Conservation (phyloP, 805 yeast species). For the Nakazawaea ishiwadae region DNA sequence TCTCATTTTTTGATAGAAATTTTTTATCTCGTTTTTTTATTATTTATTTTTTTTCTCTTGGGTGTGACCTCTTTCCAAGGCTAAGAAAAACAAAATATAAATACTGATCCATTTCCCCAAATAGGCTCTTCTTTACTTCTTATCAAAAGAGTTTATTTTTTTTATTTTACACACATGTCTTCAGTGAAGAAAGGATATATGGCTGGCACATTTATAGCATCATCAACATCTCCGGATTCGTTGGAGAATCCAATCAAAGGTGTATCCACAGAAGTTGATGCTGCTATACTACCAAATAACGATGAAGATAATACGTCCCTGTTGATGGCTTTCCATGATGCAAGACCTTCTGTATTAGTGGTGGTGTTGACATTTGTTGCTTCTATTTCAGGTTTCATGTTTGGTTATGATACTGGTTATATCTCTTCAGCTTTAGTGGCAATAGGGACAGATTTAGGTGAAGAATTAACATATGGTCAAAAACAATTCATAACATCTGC, state of each 20-base stretch:
- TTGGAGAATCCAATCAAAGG: background rate
- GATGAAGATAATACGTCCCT: slow-evolving; percentile 48
- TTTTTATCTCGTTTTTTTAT: too few species aligned
- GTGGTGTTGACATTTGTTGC: slow-evolving; percentile 67
- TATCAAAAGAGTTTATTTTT: too few species aligned
- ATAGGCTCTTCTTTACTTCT: too few species aligned
- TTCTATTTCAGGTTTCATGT: slow-evolving; percentile 92
- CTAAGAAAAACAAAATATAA: too few species aligned
- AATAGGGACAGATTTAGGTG: slow-evolving; percentile 71
- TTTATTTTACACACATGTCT: background rate
- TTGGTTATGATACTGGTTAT: slow-evolving; percentile 97
- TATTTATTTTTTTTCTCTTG: too few species aligned
- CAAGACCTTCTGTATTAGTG: slow-evolving; percentile 59
- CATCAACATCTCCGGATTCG: slow-evolving; percentile 1
- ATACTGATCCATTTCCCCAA: too few species aligned
- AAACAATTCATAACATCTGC: slow-evolving; percentile 92
- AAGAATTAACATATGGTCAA: slow-evolving; percentile 63
- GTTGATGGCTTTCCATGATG: slow-evolving; percentile 41
- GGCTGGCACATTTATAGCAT: slow-evolving; percentile 7
- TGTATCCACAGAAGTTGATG: slow-evolving; percentile 8
- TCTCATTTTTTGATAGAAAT: too few species aligned
- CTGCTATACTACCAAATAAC: slow-evolving; percentile 28
- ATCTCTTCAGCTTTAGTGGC: slow-evolving; percentile 90
- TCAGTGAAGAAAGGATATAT: slow-evolving; percentile 5
- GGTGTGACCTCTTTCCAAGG: too few species aligned